Evolutionary conservation across 768 basidiomycete genomes (phyloP).

Genomic region (Boletus rubescentipes): DNA sequence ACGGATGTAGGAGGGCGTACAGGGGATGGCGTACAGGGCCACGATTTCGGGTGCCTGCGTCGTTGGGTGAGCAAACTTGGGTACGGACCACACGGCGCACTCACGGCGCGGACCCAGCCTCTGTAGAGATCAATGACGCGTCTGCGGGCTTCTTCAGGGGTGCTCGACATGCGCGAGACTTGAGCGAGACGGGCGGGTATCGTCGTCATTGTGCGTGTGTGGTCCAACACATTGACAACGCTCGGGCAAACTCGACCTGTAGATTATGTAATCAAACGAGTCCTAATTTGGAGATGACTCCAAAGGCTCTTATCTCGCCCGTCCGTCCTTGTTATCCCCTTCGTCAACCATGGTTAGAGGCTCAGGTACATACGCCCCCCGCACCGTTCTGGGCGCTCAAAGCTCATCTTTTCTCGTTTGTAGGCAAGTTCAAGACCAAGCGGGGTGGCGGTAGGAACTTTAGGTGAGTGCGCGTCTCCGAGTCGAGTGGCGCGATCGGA

Average conservation of each 20-base stretch:
- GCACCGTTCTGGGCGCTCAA: neutral
- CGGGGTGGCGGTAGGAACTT: constrained; percentile 88
- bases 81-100: constrained; percentile 31
- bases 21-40: constrained; percentile 75
- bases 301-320: constrained; percentile 16
- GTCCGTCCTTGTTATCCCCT: neutral
- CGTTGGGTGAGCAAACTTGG: neutral
- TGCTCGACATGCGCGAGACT: constrained; percentile 57
- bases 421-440: constrained; percentile 82
- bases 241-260: constrained; percentile 8
- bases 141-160: constrained; percentile 57
- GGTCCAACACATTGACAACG: no score
- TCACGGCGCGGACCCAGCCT: constrained; percentile 89
- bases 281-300: constrained; percentile 14
- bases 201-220: constrained; percentile 54
- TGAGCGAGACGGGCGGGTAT: constrained; percentile 89
- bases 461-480: constrained; percentile 44
- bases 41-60: constrained; percentile 89
- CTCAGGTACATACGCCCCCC: constrained; percentile 17
- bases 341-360: constrained; percentile 33
- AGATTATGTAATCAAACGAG: constrained; percentile 18
- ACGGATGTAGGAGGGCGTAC: constrained; percentile 75
- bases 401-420: neutral
- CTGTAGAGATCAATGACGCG: constrained; percentile 81
- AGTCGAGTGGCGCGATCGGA: neutral